phyloP scores from a whole-genome alignment of 305 asterid species.

The Solanum hybrid region DNA sequence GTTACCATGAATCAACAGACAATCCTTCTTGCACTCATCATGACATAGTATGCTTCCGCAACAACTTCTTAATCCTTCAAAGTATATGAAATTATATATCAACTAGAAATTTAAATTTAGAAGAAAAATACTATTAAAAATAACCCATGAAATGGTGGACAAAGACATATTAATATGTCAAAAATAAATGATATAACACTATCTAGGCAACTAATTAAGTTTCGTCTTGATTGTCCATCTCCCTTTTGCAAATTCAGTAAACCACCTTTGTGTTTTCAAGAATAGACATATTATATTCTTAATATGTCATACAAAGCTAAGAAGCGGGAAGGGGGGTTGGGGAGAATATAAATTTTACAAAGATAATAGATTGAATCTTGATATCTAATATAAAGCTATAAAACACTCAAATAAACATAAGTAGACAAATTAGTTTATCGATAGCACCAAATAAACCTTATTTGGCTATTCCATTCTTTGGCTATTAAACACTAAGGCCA shows the following conservation, averaged over 20 bases:
- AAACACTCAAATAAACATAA: no score
- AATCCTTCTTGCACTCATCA: not conserved
- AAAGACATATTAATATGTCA: not conserved
- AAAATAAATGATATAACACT: not conserved
- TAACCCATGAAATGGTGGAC: not conserved
- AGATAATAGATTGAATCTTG: no score
- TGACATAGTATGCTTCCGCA: not conserved
- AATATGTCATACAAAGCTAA: not conserved
- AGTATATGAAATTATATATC: not conserved
- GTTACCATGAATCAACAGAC: not conserved
- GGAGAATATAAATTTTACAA: no score
- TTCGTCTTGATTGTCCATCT: not conserved
- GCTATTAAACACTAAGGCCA: no score
- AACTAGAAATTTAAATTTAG: not conserved
- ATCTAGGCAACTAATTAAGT: not conserved
- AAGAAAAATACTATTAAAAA: not conserved
- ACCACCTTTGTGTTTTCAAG: no score
- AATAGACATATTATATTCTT: no score
- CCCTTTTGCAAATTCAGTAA: not conserved
- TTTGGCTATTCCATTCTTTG: no score
- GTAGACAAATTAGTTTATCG: no score
- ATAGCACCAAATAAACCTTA: no score
- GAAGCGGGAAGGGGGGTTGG: not conserved
- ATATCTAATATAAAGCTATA: no score
- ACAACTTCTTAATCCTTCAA: not conserved